Base-by-base conservation (phyloP, 192 early-diverging fungal genomes). In the Coemansia sp. region DNA sequence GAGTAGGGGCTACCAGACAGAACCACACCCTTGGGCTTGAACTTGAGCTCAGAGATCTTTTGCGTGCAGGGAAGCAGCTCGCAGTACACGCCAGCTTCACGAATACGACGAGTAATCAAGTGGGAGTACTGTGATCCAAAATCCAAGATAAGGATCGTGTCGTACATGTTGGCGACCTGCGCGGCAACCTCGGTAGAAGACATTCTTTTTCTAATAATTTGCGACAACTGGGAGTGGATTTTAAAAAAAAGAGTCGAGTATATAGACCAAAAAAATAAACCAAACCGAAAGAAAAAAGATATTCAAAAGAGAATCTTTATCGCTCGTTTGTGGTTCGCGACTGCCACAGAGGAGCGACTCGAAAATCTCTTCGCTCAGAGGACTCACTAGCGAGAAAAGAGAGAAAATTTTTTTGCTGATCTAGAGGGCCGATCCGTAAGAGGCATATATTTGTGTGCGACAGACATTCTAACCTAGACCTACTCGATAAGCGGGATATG, bases 41-140 rank as follows among this genome's bases (percentile, higher is more conserved):
- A 97, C 78, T 92, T 86, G 70, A 99, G 86, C 49, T 97, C 95
- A 13, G 89, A 82, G 65, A 99, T 90, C 89, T 94, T 95, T 75
- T 93, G 90, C 68, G 95, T 99, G 88, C 97, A 99, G 43, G 97
- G 95, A 50, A 94, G 86, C 66, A 99, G 88, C 87, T 99, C 97
- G 87, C 95, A 98, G 89, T 99, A 99, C 62, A 99, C 94, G 65
- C 97, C 97, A 73, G 93, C 89, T 79, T 98, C 96, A 75, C 97
- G 89, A 74, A 99, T 88, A 63, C 97, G 91, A 40, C 96, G 89
- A 46, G 96, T 94, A 84, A 99, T 97, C 74, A 99, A 88, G 76
- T 99, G 96, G 14, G 96, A 96, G 86, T 96, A 97, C 85, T 99
- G 97, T 37, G 95, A 96, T 70, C 97, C 97, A 89, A 98, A 98